Conservation (phyloP, 2,329 filamentous ascomycete species). For the Fusarium siculi region DNA sequence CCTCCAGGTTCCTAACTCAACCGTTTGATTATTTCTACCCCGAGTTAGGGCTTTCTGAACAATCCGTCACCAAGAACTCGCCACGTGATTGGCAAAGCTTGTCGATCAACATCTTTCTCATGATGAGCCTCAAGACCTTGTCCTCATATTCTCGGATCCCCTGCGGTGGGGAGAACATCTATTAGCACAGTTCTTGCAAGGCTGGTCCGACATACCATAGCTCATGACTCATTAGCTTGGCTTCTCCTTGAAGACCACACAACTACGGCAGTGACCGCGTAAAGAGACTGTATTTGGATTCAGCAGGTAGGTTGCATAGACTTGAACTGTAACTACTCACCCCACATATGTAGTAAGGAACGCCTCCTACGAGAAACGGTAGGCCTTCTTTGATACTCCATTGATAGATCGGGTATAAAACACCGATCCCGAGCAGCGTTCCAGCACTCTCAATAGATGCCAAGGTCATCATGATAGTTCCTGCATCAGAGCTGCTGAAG, state of each 20-base stretch:
- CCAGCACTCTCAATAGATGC: neutral
- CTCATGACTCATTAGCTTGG: neutral
- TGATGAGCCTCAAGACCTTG: neutral
- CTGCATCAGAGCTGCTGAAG: neutral
- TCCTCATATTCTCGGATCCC: too few species aligned
- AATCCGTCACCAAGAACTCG: fast-evolving
- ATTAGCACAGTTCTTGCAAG: neutral
- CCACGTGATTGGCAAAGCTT: neutral
- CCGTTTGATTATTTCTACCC: fast-evolving
- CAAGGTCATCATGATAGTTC: neutral
- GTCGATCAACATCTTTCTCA: too few species aligned
- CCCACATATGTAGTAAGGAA: neutral
- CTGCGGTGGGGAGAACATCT: neutral
- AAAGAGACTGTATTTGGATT: neutral
- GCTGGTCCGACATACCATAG: neutral
- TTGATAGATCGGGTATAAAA: neutral
- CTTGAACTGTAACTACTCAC: neutral
- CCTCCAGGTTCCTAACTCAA: neutral
- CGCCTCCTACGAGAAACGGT: neutral
- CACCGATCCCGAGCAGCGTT: neutral
- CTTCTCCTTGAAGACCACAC: neutral
- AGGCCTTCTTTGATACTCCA: neutral
- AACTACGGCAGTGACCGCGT: neutral
- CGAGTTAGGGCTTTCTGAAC: neutral
- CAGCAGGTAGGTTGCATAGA: neutral